Base-by-base conservation (phyloP, 1,284 basidiomycete species). In the Coniferiporia weirii region DNA sequence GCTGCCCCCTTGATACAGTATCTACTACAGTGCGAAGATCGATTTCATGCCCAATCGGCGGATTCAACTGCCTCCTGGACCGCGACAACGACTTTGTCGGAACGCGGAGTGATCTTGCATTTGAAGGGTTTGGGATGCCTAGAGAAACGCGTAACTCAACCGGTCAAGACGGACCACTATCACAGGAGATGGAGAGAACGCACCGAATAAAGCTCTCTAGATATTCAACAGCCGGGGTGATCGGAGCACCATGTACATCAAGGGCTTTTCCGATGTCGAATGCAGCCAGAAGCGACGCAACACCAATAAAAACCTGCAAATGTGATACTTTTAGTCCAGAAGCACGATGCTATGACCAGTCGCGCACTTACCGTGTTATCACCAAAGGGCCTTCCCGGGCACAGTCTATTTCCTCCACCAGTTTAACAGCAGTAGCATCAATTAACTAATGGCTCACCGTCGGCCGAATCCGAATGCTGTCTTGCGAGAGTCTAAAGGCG, bases 401-500 rank as follows among this genome's bases (percentile, higher is more conserved):
- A 60, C 12, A 60, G 46, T 17, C 59, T 60, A 52, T 7, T 5
- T 15, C 22, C 34, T 13, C 15, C 4, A 34, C 27, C 27, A 27
- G 27, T 27, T 27, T 27, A 27, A 35, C 36, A 19, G 7, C 4
- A 35, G 45, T 6, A 12, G 15, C 32, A 17, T 32, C 19, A 35
- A 22, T 36, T 6, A 9, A 17, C 7, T 35, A 19, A 46, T 17
- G 44, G 9, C 44, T 10, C 35, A 60, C 59, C 59, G 59, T 34
- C 59, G 36, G 8, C 59, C 59, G n/a, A 56, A 51, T 36, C 59
- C 59, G 22, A 60, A 60, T 2, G 34, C 54, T n/a, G 43, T 38
- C 35, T 51, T 56, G 17, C 10, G 13, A 43, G 35, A 7, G n/a
- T 51, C 45, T 36, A 34, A 10, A 17, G 56, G 50, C 13, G 22